Conservation (phyloP, 2,329 filamentous ascomycete genomes). For the Dothidotthia symphoricarpi region DNA sequence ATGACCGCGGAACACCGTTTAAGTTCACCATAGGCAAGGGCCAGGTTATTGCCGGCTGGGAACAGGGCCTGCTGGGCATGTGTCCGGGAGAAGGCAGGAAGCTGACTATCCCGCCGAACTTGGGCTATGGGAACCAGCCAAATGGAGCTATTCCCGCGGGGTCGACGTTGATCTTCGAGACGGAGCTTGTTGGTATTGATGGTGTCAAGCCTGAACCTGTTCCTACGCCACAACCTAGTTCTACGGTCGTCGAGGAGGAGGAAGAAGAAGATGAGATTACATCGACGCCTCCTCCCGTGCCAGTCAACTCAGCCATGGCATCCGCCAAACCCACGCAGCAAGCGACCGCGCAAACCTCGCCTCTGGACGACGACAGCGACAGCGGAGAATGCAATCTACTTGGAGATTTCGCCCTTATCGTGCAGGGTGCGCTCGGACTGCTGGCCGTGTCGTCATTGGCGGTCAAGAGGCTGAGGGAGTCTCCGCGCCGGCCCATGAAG, state of each 20-base stretch:
- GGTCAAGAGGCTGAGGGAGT: conserved; percentile 88
- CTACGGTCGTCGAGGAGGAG: too few relatives aligned
- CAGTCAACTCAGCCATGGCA: too few relatives aligned
- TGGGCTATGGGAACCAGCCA: conserved; percentile 74
- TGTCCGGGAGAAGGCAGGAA: conserved; percentile 90
- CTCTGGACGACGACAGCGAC: conserved; percentile 46
- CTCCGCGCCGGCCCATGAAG: conserved; percentile 86
- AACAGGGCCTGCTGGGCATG: conserved; percentile 86
- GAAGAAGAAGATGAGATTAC: too few relatives aligned
- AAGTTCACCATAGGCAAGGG: conserved; percentile 75
- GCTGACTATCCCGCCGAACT: conserved; percentile 82
- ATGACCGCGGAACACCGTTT: conserved; percentile 74
- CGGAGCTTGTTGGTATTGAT: conserved; percentile 79
- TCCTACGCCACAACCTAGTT: not conserved
- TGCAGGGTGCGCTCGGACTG: conserved; percentile 81
- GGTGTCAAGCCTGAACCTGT: conserved; percentile 42
- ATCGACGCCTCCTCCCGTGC: too few relatives aligned
- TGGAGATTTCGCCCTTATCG: conserved; percentile 84
- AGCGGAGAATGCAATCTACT: conserved; percentile 81
- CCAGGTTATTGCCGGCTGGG: conserved; percentile 92
- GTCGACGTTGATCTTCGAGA: conserved; percentile 85
- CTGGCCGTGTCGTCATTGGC: conserved; percentile 84
- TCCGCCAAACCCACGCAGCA: conserved; percentile 15
- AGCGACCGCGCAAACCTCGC: conserved; percentile 24
- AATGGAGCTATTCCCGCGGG: conserved; percentile 77